Conservation (phyloP, 2,329 filamentous ascomycete genomes). For the Ophiostoma ulmi region DNA sequence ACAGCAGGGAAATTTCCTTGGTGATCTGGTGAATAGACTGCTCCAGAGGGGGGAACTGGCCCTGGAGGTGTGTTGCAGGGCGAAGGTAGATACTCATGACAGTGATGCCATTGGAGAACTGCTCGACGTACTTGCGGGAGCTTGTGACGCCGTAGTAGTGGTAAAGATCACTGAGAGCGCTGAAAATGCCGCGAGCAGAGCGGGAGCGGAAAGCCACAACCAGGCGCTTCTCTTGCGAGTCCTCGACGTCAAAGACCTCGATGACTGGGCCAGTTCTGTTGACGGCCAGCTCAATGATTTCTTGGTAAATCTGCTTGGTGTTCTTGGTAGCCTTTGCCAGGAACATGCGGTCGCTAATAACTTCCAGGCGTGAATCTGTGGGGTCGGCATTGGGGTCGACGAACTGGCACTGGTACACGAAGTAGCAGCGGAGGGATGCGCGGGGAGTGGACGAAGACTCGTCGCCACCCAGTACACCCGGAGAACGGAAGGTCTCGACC, state of each 20-base stretch:
- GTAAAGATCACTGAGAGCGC: slow-evolving; percentile 89
- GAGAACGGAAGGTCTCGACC: slow-evolving; percentile 94
- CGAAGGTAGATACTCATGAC: slow-evolving; percentile 94
- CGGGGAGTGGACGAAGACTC: slow-evolving; percentile 59
- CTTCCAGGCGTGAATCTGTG: slow-evolving; percentile 80
- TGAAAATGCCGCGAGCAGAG: slow-evolving; percentile 89
- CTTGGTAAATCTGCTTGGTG: slow-evolving; percentile 92
- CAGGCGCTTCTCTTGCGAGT: slow-evolving; percentile 82
- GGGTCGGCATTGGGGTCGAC: slow-evolving; percentile 66
- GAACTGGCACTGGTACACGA: slow-evolving; percentile 96
- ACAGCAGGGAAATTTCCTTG: slow-evolving; percentile 94
- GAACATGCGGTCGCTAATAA: slow-evolving; percentile 91
- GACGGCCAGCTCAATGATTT: slow-evolving; percentile 83
- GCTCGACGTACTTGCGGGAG: slow-evolving; percentile 94
- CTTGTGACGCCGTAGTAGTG: slow-evolving; percentile 98
- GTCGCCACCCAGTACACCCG: slow-evolving; percentile 55
- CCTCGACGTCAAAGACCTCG: slow-evolving; percentile 94
- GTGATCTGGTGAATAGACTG: slow-evolving; percentile 97
- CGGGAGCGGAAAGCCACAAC: slow-evolving; percentile 92
- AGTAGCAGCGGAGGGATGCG: slow-evolving; percentile 91
- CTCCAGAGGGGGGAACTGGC: slow-evolving; percentile 69
- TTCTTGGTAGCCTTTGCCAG: slow-evolving; percentile 92
- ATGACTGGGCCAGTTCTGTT: slow-evolving; percentile 87
- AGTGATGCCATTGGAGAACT: slow-evolving; percentile 97
- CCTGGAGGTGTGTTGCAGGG: slow-evolving; percentile 56